Evolutionary conservation across 306 rosid species (phyloP).

Genomic region (Lathyrus sativus): DNA sequence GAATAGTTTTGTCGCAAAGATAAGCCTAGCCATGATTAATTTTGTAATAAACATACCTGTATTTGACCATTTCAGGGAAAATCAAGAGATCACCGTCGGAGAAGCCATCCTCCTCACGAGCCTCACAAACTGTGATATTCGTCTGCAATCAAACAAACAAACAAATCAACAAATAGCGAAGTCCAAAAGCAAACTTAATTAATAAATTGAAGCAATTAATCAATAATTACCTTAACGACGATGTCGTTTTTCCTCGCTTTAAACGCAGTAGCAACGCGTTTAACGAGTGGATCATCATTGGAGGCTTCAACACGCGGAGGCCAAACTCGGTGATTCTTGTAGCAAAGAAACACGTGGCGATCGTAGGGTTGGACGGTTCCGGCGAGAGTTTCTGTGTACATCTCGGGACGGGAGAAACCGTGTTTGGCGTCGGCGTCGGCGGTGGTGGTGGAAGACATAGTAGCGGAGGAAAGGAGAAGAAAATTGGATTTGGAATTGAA

Average conservation of each 20-base stretch:
- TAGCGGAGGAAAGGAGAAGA: constrained; percentile 3
- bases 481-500: constrained; percentile 1
- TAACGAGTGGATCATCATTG: constrained; percentile 69
- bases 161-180: not conserved
- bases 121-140: constrained; percentile 71
- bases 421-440: constrained; percentile 50
- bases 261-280: constrained; percentile 53
- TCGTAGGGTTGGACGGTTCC: constrained; percentile 75
- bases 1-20: too few species aligned
- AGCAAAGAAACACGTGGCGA: constrained; percentile 88
- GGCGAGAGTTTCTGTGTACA: constrained; percentile 65
- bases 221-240: constrained; percentile 51
- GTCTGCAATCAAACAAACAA: constrained; percentile 52
- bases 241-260: constrained; percentile 62
- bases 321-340: constrained; percentile 72
- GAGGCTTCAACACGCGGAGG: constrained; percentile 71
- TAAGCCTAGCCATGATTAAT: not conserved
- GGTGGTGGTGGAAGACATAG: constrained; percentile 50
- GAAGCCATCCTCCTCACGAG: constrained; percentile 59
- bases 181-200: not conserved
- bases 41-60: constrained; percentile 44
- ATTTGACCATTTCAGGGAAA: constrained; percentile 86
- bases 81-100: constrained; percentile 75
- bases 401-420: constrained; percentile 84
- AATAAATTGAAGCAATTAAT: not conserved